These are phyloP conservation scores for Verbascum thapsus DNA, from an alignment of 257 asterid species.

Conservation along the genomic window DNA sequence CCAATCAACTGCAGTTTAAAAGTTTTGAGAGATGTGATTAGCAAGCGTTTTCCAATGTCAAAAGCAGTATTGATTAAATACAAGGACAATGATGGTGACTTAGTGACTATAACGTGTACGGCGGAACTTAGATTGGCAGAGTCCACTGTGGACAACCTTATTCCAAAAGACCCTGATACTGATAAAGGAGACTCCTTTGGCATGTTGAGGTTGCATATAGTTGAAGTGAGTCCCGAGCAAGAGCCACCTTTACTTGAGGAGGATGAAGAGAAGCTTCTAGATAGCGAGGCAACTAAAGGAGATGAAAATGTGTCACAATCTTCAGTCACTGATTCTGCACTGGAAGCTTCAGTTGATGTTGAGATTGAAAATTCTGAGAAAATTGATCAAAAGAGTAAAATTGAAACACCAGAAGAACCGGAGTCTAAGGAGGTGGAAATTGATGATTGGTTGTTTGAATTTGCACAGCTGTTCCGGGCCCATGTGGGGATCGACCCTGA, in stretches of 20 bases:
- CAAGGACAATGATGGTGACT: constrained; percentile 82
- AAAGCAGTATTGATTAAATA: constrained; percentile 78
- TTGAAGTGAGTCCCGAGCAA: constrained; percentile 94
- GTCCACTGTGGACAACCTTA: constrained; percentile 51
- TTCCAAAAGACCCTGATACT: constrained; percentile 51
- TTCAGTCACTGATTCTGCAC: constrained; percentile 49
- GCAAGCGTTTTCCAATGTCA: constrained; percentile 80
- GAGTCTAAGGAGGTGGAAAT: constrained; percentile 92
- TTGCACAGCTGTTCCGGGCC: constrained; percentile 89
- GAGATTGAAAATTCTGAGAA: constrained; percentile 53
- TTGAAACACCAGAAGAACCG: constrained; percentile 50
- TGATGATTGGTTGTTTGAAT: constrained; percentile 98
- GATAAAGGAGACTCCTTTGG: constrained; percentile 51
- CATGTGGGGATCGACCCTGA: constrained; percentile 95
- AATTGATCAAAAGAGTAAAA: constrained; percentile 45
- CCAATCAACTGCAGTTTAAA: constrained; percentile 71
- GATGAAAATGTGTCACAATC: constrained; percentile 56
- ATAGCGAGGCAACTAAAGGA: constrained; percentile 44
- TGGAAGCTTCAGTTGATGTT: constrained; percentile 52
- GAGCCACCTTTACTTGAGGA: constrained; percentile 84
- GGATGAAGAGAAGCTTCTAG: constrained; percentile 72
- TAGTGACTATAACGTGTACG: constrained; percentile 80
- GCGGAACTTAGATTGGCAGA: constrained; percentile 82
- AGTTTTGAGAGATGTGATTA: constrained; percentile 71
- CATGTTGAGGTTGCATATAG: constrained; percentile 79